A percentile compares a stretch with the other conserved stretches of the same genome.
These are phyloP conservation scores for Lecanicillium sp. DNA, from an alignment of 2,329 filamentous ascomycete genomes.

Conservation along the genomic window DNA sequence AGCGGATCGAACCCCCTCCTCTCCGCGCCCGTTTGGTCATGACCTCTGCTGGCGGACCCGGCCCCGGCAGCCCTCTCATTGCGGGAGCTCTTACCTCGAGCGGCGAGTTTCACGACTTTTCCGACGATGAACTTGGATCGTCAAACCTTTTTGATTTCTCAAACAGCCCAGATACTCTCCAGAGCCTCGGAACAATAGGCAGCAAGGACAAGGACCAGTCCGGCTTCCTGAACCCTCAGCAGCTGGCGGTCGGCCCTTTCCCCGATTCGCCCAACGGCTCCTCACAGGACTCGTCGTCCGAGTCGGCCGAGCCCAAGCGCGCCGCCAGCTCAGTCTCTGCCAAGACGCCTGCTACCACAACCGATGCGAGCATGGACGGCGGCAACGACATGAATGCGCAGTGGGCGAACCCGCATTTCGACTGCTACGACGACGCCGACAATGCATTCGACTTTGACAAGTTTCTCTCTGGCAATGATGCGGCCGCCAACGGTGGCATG, in stretches of 20 bases:
- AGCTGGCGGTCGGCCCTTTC: conserved; percentile 29
- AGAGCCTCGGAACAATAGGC: conserved; percentile 23
- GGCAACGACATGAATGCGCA: conserved; percentile 31
- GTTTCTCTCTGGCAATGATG: conserved; percentile 11
- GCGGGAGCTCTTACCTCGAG: conserved; percentile 28
- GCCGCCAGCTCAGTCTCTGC: conserved; percentile 38
- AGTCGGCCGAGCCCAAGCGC: conserved; percentile 42
- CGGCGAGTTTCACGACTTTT: conserved; percentile 29
- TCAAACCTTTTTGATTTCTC: conserved; percentile 27
- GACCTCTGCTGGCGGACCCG: conserved; percentile 23
- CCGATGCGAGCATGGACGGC: conserved; percentile 36
- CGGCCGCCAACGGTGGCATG: conserved; percentile 17
- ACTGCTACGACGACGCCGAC: conserved; percentile 30
- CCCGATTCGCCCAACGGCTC: conserved; percentile 33
- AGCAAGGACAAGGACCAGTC: conserved; percentile 19
- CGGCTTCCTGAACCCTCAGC: conserved; percentile 23
- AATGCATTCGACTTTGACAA: conserved; percentile 27
- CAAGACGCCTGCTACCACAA: conserved; percentile 31
- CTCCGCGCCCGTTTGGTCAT: conserved; percentile 22
- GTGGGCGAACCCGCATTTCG: conserved; percentile 31
- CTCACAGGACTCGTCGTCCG: conserved; percentile 43
- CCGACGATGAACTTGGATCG: conserved; percentile 27
- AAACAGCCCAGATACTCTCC: conserved; percentile 29
- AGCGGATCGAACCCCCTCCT: conserved; percentile 12
- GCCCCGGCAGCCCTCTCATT: conserved; percentile 30